Conservation (phyloP, 1,284 basidiomycete species). For the Filobasidium uniguttulatum region DNA sequence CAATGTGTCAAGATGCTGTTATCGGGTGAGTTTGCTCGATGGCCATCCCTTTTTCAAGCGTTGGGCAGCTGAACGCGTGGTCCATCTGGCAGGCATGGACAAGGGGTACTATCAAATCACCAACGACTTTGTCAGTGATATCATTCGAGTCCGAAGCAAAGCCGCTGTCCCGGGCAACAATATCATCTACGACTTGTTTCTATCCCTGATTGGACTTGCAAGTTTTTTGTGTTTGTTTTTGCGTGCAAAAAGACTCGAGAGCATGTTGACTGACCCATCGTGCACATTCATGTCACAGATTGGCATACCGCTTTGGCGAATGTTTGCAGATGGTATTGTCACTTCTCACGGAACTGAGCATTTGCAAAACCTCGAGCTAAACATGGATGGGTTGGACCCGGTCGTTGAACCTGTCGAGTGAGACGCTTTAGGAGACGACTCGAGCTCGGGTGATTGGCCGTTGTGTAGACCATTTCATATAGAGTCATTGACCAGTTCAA, state of each 20-base stretch:
- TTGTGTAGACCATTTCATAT: no score
- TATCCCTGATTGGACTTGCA: slow-evolving; percentile 40
- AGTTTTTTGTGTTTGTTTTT: no score
- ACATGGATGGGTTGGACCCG: background rate
- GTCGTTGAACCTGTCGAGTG: no score
- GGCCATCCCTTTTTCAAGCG: no score
- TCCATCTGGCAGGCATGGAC: slow-evolving; percentile 45
- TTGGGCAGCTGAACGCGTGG: background rate
- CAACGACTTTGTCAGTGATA: slow-evolving; percentile 50
- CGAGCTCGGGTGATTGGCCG: no score
- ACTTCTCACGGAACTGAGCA: background rate
- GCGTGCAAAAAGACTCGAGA: no score
- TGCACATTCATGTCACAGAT: no score
- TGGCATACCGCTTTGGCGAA: background rate
- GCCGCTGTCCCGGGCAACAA: slow-evolving; percentile 56
- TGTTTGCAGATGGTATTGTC: background rate
- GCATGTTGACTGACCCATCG: no score
- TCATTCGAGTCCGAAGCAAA: slow-evolving; percentile 56
- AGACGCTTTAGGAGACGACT: no score
- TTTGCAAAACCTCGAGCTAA: background rate
- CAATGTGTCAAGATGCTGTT: slow-evolving; percentile 52
- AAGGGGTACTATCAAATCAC: slow-evolving; percentile 64
- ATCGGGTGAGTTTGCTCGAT: slow-evolving; percentile 51
- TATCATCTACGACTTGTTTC: slow-evolving; percentile 45
- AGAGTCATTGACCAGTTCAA: no score